Percentiles rank a stretch among this genome's conserved stretches.
phyloP scores from a whole-genome alignment of 768 basidiomycete genomes.

The Phlebiopsis gigantea region DNA sequence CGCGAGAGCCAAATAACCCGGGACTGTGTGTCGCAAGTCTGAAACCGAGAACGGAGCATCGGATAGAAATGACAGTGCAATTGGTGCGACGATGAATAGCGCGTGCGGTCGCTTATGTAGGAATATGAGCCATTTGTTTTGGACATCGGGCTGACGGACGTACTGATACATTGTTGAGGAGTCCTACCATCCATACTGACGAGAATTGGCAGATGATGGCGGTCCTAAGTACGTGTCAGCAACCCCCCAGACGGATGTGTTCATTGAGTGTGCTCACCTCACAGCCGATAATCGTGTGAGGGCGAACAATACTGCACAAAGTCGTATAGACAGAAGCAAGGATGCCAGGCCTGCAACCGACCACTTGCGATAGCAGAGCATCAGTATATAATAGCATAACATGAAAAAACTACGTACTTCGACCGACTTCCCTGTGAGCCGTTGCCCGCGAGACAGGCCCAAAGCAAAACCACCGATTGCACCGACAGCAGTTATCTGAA shows the following conservation, averaged over 20 bases:
- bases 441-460: constrained; percentile 50
- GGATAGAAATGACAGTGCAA: constrained; percentile 50
- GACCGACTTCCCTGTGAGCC: constrained; percentile 47
- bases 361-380: too few species aligned
- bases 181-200: constrained; percentile 54
- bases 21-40: constrained; percentile 40
- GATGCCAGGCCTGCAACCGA: constrained; percentile 65
- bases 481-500: constrained; percentile 68
- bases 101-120: constrained; percentile 41
- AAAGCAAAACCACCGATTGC: constrained; percentile 60
- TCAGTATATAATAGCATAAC: not conserved
- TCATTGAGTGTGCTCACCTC: not conserved
- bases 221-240: constrained; percentile 39
- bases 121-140: not conserved
- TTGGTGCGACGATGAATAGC: constrained; percentile 37
- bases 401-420: constrained; percentile 41
- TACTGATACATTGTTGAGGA: constrained; percentile 46
- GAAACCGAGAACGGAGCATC: constrained; percentile 43
- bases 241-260: constrained; percentile 17
- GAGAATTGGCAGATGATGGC: constrained; percentile 69
- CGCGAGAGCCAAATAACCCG: constrained; percentile 63
- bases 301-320: constrained; percentile 9
- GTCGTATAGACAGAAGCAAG: constrained; percentile 29
- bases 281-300: not conserved
- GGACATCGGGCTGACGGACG: constrained; percentile 15